Base-by-base conservation (phyloP, 768 basidiomycete species). In the Boletus pseudo-olivaceus region DNA sequence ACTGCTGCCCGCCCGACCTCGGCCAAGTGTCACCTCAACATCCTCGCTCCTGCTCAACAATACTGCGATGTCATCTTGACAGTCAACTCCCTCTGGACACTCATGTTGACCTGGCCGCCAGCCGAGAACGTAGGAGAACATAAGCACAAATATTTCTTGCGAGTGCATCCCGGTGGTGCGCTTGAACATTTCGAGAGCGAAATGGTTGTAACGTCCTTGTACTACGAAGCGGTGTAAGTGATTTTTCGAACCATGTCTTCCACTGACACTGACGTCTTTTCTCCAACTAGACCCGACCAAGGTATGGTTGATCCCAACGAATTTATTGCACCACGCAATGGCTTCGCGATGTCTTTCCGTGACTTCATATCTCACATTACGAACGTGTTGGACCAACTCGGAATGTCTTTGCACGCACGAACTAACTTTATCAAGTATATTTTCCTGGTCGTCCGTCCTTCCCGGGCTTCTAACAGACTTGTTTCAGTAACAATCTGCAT, bases 111-210 rank as follows among this genome's bases (percentile, higher is more conserved):
- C 11, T 93, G 88, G 87, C 91, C 91, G 23, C 84, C 84, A 0
- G 84, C 87, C 1, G 88, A 93, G 69, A 73, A 74, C 33, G 67
- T 87, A 5, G 79, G 75, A 4, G 83, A 87, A 17, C 80, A 83
- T 59, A 91, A 86, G 66, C 77, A 88, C 72, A 92, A 93, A 64
- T 92, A 88, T 64, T 92, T 91, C 70, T 61, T 92, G 54, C 81
- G 90, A 37, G 88, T 87, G 10, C 85, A 91, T 68, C 90, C 91
- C 41, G 90, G 89, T 37, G 91, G 91, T 60, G 90, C 87, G 0
- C 72, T 93, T 45, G 91, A 93, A 65, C 90, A 93, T 68, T 93
- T 92, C 58, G 88, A 90, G 62, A 87, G 83, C 55, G 83, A 88
- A 68, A 85, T 85, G 74, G 87, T 87, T 20, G 77, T 87, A 1